phyloP scores from a whole-genome alignment of 164 flowering plant species.

The Malania oleifera region DNA sequence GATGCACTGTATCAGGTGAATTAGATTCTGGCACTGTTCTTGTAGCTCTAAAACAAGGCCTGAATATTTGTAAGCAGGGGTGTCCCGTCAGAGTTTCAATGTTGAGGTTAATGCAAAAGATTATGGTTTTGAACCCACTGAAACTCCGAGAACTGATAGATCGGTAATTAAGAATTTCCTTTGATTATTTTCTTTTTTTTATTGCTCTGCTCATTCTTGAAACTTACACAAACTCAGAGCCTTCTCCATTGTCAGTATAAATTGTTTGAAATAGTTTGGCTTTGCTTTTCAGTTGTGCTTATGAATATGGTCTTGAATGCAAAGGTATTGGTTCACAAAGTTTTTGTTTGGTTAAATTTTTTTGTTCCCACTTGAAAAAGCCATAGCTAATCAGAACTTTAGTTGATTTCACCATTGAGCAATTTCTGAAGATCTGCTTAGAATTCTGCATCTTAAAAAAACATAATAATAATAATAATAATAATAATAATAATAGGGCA shows the following conservation, averaged over 20 bases:
- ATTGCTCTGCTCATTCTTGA: neutral
- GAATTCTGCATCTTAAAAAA: too few relatives aligned
- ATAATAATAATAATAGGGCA: too few relatives aligned
- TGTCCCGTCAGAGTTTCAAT: conserved; percentile 77
- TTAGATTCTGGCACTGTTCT: neutral
- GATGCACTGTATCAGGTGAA: neutral
- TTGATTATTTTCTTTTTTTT: neutral
- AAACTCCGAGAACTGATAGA: conserved; percentile 97
- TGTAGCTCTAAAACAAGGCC: conserved; percentile 1
- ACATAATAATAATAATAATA: too few relatives aligned
- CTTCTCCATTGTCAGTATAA: neutral
- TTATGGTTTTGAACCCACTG: conserved; percentile 79
- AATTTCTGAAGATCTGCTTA: too few relatives aligned
- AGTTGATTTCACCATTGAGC: too few relatives aligned
- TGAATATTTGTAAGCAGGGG: conserved; percentile 46
- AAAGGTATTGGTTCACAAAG: neutral
- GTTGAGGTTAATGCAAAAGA: conserved; percentile 75
- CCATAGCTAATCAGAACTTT: too few relatives aligned
- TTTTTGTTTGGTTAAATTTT: neutral
- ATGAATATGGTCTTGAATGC: neutral
- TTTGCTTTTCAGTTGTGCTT: too few relatives aligned
- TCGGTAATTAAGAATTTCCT: conserved; percentile 43
- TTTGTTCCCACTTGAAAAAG: too few relatives aligned
- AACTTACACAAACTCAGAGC: neutral
- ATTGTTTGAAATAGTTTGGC: neutral